Base-by-base conservation (phyloP, 306 rosid species). In the Pueraria montana region DNA sequence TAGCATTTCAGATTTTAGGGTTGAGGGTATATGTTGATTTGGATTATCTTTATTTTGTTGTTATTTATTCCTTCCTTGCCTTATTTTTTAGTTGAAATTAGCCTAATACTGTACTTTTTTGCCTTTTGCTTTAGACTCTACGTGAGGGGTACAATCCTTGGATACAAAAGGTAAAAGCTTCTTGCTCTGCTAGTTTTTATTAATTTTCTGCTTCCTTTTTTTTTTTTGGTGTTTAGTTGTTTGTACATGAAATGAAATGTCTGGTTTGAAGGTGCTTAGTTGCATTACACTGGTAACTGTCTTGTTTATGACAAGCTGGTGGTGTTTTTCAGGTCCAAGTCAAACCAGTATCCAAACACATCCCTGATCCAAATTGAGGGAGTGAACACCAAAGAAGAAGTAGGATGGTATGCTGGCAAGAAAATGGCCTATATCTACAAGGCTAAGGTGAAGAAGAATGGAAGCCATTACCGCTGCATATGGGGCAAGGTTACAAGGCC, bases 401-500 rank as follows among this genome's bases (percentile, higher is more conserved):
- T 95, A 18, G 90, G 86, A 0, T 95, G 97, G 97, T 95, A 95
- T 18, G 86, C 87, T 3, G 98, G 98, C 6, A 95, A 95, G 90
- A 69, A 91, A 30, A 27, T 95, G 97, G 97, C 97, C 0, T 95
- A 95, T 68, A 91, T 95, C 84, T 95, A 90, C 85, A 95, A 91
- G 94, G 98, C 97, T 50, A 95, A 92, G 86, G 94, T 91, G 84
- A 95, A 95, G 98, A 90, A 85, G 76, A 84, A 92, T 23, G 97
- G 97, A 17, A 81, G 82, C 52, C 98, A 93, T 75, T 95, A 93
- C 81, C 96, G 99, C 59, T 93, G 99, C 91, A 87, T 93, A 38
- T 95, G 97, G 97, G 99, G 99, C 4, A 95, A 93, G 91, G 98
- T 93, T 8, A 42, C 85, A 7, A 90, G 98, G 91, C 93, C 99